These are phyloP conservation scores for Candida railenensis DNA, from an alignment of 805 yeast genomes.

Conservation along the genomic window DNA sequence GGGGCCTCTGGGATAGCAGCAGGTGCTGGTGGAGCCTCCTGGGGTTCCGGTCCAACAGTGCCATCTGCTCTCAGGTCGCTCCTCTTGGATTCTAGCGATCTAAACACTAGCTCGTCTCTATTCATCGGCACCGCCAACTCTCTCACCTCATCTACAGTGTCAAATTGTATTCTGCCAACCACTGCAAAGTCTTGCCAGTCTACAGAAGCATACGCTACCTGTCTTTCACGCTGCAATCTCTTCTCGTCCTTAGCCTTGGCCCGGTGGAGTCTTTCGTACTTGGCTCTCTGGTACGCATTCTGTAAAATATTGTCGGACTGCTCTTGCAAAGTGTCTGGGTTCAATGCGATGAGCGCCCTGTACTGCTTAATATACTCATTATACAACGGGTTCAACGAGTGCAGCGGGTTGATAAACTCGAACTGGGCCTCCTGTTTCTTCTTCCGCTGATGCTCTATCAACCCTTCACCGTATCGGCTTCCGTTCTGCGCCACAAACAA, in stretches of 20 bases:
- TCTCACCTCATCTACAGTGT: constrained; percentile 56
- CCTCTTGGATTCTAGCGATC: constrained; percentile 57
- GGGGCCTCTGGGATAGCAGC: constrained; percentile 10
- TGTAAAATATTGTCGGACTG: constrained; percentile 24
- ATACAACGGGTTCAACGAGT: constrained; percentile 60
- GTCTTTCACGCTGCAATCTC: constrained; percentile 34
- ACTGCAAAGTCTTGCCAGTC: constrained; percentile 86
- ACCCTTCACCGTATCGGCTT: constrained; percentile 28
- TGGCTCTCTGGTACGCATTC: constrained; percentile 56
- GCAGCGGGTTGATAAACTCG: constrained; percentile 60
- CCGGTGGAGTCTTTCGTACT: constrained; percentile 40
- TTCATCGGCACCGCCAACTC: constrained; percentile 56
- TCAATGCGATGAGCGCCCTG: constrained; percentile 18
- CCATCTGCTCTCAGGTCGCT: constrained; percentile 19
- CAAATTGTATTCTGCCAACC: constrained; percentile 67
- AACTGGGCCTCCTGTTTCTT: constrained; percentile 52
- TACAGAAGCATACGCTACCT: constrained; percentile 63
- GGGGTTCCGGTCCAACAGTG: constrained; percentile 12
- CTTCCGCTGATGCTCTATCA: constrained; percentile 37
- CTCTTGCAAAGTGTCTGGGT: constrained; percentile 8
- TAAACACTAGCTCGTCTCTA: constrained; percentile 56
- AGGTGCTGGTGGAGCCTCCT: constrained; percentile 4
- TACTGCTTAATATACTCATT: constrained; percentile 57
- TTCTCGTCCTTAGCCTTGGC: constrained; percentile 26
- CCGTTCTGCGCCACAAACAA: constrained; percentile 65